Base-by-base conservation (phyloP, 2,329 filamentous ascomycete species). In the Aureobasidium musti region DNA sequence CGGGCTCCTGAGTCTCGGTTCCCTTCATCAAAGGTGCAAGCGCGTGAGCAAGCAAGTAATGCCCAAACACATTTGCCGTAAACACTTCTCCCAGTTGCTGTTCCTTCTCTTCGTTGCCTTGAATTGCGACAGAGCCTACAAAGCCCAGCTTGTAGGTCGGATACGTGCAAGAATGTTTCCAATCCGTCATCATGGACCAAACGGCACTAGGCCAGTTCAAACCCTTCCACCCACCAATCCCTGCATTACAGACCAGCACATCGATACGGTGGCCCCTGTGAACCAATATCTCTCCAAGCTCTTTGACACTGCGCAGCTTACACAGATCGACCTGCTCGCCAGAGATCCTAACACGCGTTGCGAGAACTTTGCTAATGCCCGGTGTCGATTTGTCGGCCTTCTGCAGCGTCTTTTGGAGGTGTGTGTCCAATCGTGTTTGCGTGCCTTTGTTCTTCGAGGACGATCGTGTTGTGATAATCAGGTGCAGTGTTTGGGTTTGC, bases 1-100 rank as follows among this genome's bases (percentile, higher is more conserved):
- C 90, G 0, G 59, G 39, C 10, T 71, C 67, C 26, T 66, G 78
- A 70, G 47, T 73, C 77, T 73, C 19, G 74, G 74, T 60, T 86
- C 81, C 81, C 79, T 71, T 71, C 49, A 99, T 83, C 13, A 97
- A 81, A 0, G 91, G 89, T 71, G 90, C 84, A 13, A 98, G 83
- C 74, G 89, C 87, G 76, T 97, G 93, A 19, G 87, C 86, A 28
- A 99, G 86, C 73, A 97, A 80, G 76, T 99, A 98, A 79, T 99
- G 95, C 0, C 95, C 95, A 75, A 99, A 98, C 35, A 97, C 85
- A 74, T 98, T 98, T 59, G 94, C 89, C 75, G 89, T 90, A 76
- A 98, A 99, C 21, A 97, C 87, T 71, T 91, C 84, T 3, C 92
- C 93, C 0, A 99, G 80, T 5, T 61, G 39, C 10, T 77, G 71